Conservation (phyloP, 805 yeast species). For the Kuraishia hungarica region DNA sequence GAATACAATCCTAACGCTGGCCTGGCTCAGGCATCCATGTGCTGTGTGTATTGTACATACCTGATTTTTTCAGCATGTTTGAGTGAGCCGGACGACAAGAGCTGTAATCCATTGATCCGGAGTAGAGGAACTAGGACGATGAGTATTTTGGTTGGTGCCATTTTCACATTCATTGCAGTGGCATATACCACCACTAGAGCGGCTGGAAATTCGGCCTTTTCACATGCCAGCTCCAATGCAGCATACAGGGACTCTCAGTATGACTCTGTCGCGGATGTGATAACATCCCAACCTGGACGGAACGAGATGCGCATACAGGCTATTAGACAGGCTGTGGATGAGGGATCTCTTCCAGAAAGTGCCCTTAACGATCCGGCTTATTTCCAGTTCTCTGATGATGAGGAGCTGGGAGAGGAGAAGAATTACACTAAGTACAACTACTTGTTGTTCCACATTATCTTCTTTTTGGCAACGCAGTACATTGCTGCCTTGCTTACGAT, state of each 20-base stretch:
- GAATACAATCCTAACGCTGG: constrained; percentile 95
- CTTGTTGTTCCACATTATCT: constrained; percentile 80
- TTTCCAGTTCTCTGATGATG: constrained; percentile 39
- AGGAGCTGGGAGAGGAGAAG: constrained; percentile 50
- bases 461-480: constrained; percentile 94
- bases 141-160: constrained; percentile 81
- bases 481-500: constrained; percentile 89
- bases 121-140: constrained; percentile 86
- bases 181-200: constrained; percentile 98
- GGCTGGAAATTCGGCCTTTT: constrained; percentile 70
- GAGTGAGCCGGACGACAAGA: constrained; percentile 90
- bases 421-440: constrained; percentile 72
- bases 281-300: constrained; percentile 41
- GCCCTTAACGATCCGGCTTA: constrained; percentile 72
- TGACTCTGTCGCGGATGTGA: constrained; percentile 31
- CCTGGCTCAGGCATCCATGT: constrained; percentile 94
- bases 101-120: constrained; percentile 87
- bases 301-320: constrained; percentile 81
- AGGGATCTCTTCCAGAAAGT: constrained; percentile 89
- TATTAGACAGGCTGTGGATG: constrained; percentile 88
- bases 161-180: constrained; percentile 89
- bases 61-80: constrained; percentile 88
- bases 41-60: constrained; percentile 87
- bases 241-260: constrained; percentile 28
- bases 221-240: constrained; percentile 23